Evolutionary conservation across 805 yeast genomes (phyloP).

Genomic region (Teunomyces lycoperdinae): DNA sequence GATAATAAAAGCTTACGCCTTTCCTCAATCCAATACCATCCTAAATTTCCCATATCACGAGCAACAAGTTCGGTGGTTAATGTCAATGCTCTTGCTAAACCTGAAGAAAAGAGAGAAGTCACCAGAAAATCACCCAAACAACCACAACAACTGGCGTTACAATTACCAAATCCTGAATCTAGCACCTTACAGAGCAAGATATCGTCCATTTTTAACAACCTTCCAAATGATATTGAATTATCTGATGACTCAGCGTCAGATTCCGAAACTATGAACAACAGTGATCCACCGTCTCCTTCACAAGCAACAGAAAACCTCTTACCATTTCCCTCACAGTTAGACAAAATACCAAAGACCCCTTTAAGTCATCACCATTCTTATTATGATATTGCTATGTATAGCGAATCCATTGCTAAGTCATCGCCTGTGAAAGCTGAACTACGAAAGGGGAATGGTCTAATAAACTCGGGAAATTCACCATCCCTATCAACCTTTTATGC

Average conservation of each 20-base stretch:
- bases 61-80: constrained; percentile 31
- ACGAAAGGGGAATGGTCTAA: constrained; percentile 7
- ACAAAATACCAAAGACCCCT: background rate
- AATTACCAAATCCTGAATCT: background rate
- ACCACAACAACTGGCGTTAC: background rate
- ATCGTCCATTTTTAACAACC: constrained; percentile 40
- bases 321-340: background rate
- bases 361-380: constrained; percentile 8
- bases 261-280: constrained; percentile 27
- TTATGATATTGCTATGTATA: constrained; percentile 20
- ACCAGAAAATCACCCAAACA: background rate
- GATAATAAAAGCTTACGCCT: constrained; percentile 34
- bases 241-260: constrained; percentile 47
- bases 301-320: constrained; percentile 1
- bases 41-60: background rate
- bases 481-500: constrained; percentile 26
- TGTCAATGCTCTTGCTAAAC: constrained; percentile 27
- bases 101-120: constrained; percentile 5
- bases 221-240: constrained; percentile 47
- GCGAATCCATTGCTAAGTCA: constrained; percentile 25
- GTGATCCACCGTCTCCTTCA: background rate
- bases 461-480: constrained; percentile 14
- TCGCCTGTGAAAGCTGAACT: constrained; percentile 27
- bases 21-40: constrained; percentile 21
- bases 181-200: constrained; percentile 30